Percentiles rank a stretch among this genome's conserved stretches.
Evolutionary conservation across 2,329 filamentous ascomycete genomes (phyloP).

Genomic region (Paecilomyces fulvus): DNA sequence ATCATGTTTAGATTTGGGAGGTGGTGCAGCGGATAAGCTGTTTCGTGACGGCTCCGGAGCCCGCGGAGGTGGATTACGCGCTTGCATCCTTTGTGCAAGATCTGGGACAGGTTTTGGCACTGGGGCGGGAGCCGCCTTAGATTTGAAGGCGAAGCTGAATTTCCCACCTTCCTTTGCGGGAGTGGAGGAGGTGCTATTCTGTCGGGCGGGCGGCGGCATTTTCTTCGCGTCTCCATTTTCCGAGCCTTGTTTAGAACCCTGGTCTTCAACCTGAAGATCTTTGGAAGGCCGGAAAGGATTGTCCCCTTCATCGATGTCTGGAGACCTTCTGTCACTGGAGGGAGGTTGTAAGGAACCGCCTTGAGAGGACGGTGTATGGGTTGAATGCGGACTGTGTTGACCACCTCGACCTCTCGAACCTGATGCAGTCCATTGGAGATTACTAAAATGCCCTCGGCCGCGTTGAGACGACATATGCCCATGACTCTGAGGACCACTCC

Average conservation of each 20-base stretch:
- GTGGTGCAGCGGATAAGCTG: slow-evolving; percentile 27
- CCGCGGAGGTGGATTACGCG: slow-evolving; percentile 30
- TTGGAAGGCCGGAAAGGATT: slow-evolving; percentile 57
- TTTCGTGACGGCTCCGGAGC: slow-evolving; percentile 28
- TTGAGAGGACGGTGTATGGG: slow-evolving; percentile 25
- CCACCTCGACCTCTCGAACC: slow-evolving; percentile 45
- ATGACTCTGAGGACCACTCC: slow-evolving; percentile 41
- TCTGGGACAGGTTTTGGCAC: slow-evolving; percentile 45
- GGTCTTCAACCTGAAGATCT: slow-evolving; percentile 58
- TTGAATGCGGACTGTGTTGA: slow-evolving; percentile 32
- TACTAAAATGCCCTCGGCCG: slow-evolving; percentile 54
- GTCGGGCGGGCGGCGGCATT: slow-evolving; percentile 49
- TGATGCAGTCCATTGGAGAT: slow-evolving; percentile 62
- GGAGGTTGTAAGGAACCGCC: slow-evolving; percentile 20
- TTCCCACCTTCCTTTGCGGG: slow-evolving; percentile 50
- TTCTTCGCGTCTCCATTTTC: slow-evolving; percentile 35
- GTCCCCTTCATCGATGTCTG: slow-evolving; percentile 45
- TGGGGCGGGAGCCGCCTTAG: slow-evolving; percentile 54
- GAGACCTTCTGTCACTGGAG: slow-evolving; percentile 26
- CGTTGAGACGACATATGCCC: slow-evolving; percentile 35
- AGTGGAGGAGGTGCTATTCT: slow-evolving; percentile 47
- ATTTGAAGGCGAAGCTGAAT: slow-evolving; percentile 91
- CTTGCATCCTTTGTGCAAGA: slow-evolving; percentile 39
- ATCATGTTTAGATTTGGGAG: slow-evolving; percentile 34
- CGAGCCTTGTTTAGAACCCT: slow-evolving; percentile 40